Evolutionary conservation across 1,284 basidiomycete genomes (phyloP).

Genomic region (Ceratobasidium sp.): DNA sequence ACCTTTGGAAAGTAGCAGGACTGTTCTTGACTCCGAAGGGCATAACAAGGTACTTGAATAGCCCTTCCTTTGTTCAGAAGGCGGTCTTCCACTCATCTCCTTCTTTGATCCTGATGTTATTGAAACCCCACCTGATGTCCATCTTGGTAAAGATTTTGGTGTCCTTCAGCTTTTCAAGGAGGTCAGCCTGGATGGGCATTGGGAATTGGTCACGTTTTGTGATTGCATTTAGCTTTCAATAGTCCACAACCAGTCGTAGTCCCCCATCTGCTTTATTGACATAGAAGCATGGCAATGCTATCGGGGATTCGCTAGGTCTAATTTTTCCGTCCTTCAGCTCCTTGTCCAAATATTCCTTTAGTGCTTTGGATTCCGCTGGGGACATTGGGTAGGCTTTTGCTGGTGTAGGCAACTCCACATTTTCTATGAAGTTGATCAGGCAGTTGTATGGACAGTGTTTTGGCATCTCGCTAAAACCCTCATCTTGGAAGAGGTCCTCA

Average conservation of each 20-base stretch:
- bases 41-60: conserved; percentile 60
- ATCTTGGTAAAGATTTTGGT: too few relatives aligned
- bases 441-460: neutral
- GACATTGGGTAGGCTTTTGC: neutral
- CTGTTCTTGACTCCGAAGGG: conserved; percentile 52
- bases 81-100: conserved; percentile 57
- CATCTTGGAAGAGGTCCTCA: neutral
- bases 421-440: conserved; percentile 3
- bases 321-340: too few relatives aligned
- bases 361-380: too few relatives aligned
- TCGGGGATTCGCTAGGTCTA: too few relatives aligned
- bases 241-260: neutral
- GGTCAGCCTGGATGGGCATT: neutral
- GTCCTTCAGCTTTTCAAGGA: too few relatives aligned
- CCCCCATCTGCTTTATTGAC: neutral
- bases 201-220: neutral
- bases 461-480: neutral
- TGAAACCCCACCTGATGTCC: conserved; percentile 3
- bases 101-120: conserved; percentile 53
- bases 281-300: too few relatives aligned
- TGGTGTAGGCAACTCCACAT: neutral
- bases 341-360: too few relatives aligned
- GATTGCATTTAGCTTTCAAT: neutral
- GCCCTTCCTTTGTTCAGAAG: conserved; percentile 57
- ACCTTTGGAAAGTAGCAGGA: too few relatives aligned